Conservation (phyloP, 73 alveolate genomes). For the Paraurostyla sp. region DNA sequence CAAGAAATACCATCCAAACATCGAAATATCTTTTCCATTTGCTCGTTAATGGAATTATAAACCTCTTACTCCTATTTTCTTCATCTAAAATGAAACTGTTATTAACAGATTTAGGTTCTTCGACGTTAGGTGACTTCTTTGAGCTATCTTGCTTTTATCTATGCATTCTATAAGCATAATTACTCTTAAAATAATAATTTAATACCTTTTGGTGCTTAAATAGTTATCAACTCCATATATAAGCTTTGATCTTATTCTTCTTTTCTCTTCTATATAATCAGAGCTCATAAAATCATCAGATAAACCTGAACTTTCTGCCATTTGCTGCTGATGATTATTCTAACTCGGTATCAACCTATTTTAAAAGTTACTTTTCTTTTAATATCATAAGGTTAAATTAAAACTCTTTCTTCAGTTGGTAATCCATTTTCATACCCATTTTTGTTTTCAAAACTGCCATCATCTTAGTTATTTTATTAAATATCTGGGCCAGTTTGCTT, state of each 20-base stretch:
- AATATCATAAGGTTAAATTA: not conserved
- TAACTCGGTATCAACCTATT: not conserved
- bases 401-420: not conserved
- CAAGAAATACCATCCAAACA: slow-evolving; percentile 60
- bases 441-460: not conserved
- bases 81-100: not conserved
- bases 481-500: too few species aligned
- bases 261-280: not conserved
- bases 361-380: not conserved
- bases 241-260: not conserved
- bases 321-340: not conserved
- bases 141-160: too few species aligned
- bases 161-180: too few species aligned
- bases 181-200: not conserved
- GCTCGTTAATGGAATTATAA: slow-evolving; percentile 10
- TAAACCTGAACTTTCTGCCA: not conserved
- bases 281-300: not conserved
- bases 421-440: not conserved
- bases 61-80: not conserved
- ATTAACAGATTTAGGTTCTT: too few species aligned
- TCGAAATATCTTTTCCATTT: slow-evolving; percentile 69
- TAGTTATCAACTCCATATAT: slow-evolving; percentile 33
- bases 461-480: not conserved
- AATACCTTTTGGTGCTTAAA: not conserved
- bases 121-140: too few species aligned